These are phyloP conservation scores for Quercus berberidifolia DNA, from an alignment of 306 rosid species.

Conservation along the genomic window DNA sequence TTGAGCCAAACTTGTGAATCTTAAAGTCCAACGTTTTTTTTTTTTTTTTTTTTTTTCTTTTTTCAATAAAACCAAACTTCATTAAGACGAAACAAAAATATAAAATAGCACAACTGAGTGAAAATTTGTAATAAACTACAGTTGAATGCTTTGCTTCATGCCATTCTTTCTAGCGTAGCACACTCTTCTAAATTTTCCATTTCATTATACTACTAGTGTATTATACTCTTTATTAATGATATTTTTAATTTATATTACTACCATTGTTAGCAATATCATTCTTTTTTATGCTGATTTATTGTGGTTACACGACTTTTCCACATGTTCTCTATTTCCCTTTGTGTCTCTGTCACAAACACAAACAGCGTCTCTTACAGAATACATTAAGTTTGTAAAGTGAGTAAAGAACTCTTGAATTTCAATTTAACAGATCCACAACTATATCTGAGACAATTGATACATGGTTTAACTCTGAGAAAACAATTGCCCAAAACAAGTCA, in stretches of 20 bases:
- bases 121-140: neutral
- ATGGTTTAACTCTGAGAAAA: neutral
- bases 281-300: neutral
- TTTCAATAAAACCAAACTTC: too few relatives aligned
- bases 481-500: neutral
- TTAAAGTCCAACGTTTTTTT: neutral
- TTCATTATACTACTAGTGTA: neutral
- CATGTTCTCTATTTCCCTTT: neutral
- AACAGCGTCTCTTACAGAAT: neutral
- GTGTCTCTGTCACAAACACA: neutral
- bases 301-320: neutral
- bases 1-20: neutral
- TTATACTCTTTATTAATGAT: too few relatives aligned
- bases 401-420: too few relatives aligned
- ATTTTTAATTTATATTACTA: neutral
- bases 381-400: neutral
- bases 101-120: neutral
- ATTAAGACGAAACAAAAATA: neutral
- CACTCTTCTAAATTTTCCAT: too few relatives aligned
- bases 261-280: neutral
- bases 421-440: neutral
- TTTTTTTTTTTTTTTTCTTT: too few relatives aligned
- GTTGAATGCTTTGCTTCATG: neutral
- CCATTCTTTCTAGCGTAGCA: neutral
- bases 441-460: neutral